A percentile compares a stretch with the other conserved stretches of the same genome.
Evolutionary conservation across 805 yeast genomes (phyloP).

Genomic region (Cyberlindnera sargentensis): DNA sequence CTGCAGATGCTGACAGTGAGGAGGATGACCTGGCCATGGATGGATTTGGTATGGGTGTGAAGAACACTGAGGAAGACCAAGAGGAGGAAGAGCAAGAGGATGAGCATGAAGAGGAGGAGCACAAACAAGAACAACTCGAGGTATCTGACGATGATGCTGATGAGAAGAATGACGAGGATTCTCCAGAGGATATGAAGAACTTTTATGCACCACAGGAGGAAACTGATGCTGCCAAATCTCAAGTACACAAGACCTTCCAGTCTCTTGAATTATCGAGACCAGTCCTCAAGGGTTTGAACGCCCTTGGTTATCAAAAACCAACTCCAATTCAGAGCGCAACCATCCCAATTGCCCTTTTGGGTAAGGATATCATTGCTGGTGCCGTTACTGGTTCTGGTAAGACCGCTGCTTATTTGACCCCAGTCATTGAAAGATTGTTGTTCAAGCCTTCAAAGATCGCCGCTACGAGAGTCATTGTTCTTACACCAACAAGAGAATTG

Average conservation of each 20-base stretch:
- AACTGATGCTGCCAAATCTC: conserved; percentile 44
- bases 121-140: conserved; percentile 27
- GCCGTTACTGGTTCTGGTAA: conserved; percentile 99
- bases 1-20: conserved; percentile 27
- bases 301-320: conserved; percentile 79
- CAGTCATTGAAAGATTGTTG: conserved; percentile 85
- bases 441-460: conserved; percentile 84
- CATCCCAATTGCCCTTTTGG: conserved; percentile 87
- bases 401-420: conserved; percentile 97
- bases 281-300: conserved; percentile 71
- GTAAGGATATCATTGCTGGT: conserved; percentile 97
- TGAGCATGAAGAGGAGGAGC: conserved; percentile 20
- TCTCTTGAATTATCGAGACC: conserved; percentile 84
- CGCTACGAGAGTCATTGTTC: conserved; percentile 82
- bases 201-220: conserved; percentile 60
- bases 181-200: conserved; percentile 76
- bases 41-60: conserved; percentile 34
- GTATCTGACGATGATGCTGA: conserved; percentile 24
- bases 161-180: conserved; percentile 44
- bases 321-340: conserved; percentile 92
- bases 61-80: conserved; percentile 26
- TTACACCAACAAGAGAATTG: conserved; percentile 96
- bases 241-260: conserved; percentile 60
- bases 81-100: conserved; percentile 29
- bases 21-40: conserved; percentile 40